Evolutionary conservation across 306 rosid species (phyloP).

Genomic region (Quercus ilex): DNA sequence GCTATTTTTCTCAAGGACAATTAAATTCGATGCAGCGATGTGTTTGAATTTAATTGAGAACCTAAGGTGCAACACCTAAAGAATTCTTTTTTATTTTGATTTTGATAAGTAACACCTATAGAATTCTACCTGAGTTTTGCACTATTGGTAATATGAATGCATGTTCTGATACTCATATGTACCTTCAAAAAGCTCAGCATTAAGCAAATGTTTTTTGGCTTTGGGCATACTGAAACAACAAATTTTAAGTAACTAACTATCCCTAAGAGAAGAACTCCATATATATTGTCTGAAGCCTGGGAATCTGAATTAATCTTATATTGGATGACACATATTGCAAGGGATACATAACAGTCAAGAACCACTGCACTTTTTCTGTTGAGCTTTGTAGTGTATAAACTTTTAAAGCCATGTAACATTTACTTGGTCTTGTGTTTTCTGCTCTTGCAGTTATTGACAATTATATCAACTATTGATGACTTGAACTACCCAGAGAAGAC

Average conservation of each 20-base stretch:
- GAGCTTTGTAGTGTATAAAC: neutral
- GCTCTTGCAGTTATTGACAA: constrained; percentile 65
- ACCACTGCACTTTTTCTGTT: neutral
- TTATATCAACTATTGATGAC: constrained; percentile 86
- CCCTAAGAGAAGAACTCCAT: neutral
- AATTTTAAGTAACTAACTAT: no score
- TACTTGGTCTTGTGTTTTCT: constrained; percentile 17
- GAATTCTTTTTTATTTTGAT: no score
- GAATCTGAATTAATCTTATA: neutral
- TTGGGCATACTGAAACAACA: neutral
- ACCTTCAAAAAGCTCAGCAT: neutral
- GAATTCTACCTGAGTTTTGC: no score
- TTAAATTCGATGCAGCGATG: no score
- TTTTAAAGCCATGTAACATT: neutral
- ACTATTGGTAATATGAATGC: neutral
- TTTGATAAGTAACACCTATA: no score
- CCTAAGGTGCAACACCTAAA: no score
- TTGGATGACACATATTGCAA: neutral
- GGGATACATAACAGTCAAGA: neutral
- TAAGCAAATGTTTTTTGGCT: neutral
- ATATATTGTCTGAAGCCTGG: neutral
- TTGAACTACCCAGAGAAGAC: constrained; percentile 96
- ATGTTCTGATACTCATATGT: neutral
- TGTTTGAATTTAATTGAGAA: no score
- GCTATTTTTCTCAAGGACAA: no score